These are phyloP conservation scores for Cercospora zeina DNA, from an alignment of 2,329 filamentous ascomycete genomes.

Conservation along the genomic window DNA sequence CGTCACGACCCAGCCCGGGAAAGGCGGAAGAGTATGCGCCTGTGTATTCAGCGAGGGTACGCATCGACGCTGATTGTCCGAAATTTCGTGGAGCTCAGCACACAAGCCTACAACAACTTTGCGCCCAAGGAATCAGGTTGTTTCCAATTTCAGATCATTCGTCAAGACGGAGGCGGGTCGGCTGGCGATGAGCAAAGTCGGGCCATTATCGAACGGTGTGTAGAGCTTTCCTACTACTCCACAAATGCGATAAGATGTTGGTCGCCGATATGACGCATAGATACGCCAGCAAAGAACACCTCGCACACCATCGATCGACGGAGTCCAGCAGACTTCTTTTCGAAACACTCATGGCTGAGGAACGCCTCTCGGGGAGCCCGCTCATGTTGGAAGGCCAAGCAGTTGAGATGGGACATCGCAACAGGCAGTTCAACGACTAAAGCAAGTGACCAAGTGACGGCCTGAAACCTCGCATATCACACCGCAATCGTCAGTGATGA, in stretches of 20 bases:
- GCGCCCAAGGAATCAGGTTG: conserved; percentile 9
- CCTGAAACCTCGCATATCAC: too few species aligned
- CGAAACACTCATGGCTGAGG: conserved; percentile 6
- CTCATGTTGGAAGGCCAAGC: not conserved
- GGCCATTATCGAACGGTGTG: conserved; percentile 13
- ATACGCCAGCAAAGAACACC: not conserved
- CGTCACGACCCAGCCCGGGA: conserved; percentile 13
- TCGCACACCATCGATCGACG: not conserved
- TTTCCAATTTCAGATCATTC: conserved; percentile 11
- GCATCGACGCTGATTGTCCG: not conserved
- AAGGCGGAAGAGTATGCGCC: conserved; percentile 13
- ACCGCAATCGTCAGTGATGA: not conserved
- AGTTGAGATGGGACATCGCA: not conserved
- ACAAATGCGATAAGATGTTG: not conserved
- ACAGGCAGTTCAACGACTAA: not conserved
- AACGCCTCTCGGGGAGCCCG: not conserved
- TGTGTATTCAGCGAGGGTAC: not conserved
- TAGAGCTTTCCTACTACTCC: not conserved
- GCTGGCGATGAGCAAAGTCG: conserved; percentile 2
- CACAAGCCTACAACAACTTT: conserved; percentile 3
- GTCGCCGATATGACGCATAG: not conserved
- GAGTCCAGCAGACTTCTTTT: not conserved
- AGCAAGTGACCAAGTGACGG: too few species aligned
- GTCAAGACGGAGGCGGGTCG: not conserved
- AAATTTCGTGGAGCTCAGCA: conserved; percentile 6